phyloP scores from a whole-genome alignment of 2,329 filamentous ascomycete species.

The Aspergillus puulaauensis region DNA sequence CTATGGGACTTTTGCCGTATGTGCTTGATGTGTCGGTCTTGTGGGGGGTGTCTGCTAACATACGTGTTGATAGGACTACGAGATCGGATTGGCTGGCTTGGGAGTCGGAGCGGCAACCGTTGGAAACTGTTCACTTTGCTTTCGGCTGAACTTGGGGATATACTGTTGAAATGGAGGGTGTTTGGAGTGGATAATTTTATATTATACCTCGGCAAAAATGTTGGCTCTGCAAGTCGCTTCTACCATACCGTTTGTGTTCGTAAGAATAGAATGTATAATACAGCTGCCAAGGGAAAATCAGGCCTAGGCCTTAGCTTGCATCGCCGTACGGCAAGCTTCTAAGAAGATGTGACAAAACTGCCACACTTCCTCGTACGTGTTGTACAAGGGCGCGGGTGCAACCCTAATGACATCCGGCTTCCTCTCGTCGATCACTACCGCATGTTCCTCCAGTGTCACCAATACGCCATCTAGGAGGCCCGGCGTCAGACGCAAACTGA shows the following conservation, averaged over 20 bases:
- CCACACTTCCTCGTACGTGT: conserved; percentile 72
- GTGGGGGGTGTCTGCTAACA: neutral
- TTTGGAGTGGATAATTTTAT: neutral
- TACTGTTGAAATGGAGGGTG: neutral
- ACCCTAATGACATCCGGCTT: conserved; percentile 83
- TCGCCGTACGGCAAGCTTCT: conserved; percentile 46
- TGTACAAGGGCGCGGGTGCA: conserved; percentile 82
- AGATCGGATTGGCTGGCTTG: conserved; percentile 97
- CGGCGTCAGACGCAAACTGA: conserved; percentile 68
- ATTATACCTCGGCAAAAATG: neutral
- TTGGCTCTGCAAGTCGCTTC: neutral
- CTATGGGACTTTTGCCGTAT: conserved; percentile 90
- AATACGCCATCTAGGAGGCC: conserved; percentile 71
- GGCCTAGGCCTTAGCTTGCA: conserved; percentile 16
- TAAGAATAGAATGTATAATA: conserved; percentile 1
- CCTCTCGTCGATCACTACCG: conserved; percentile 77
- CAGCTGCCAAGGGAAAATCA: neutral
- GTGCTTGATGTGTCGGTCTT: conserved; percentile 36
- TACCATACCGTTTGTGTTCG: neutral
- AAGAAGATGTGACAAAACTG: conserved; percentile 58
- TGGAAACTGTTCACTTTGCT: conserved; percentile 66
- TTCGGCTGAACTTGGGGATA: conserved; percentile 38
- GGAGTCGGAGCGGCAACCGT: conserved; percentile 72
- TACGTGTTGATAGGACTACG: conserved; percentile 65
- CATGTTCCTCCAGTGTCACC: conserved; percentile 62